Base-by-base conservation (phyloP, 1,139 yeast species). In the Candida sp. region DNA sequence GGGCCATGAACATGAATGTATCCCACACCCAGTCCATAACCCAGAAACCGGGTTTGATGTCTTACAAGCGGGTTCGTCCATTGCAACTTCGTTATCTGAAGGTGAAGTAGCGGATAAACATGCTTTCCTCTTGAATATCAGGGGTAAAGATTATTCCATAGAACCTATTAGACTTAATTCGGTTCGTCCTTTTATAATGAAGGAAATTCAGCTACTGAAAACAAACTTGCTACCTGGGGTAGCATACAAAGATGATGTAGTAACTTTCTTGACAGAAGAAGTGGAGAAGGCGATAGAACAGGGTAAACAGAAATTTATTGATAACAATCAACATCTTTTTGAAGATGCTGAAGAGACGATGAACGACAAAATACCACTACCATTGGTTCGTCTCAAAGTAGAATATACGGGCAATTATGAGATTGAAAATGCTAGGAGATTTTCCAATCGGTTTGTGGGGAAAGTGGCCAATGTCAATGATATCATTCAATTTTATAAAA, bases 1-100 rank as follows among this genome's bases (percentile, higher is more conserved):
- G 99, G 99, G 99, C 7, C 99, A 93, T 61, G 99, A 93, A 59
- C 99, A 93, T 64, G 98, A 93, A 60, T 90, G 98, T 57, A 74
- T 85, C 5, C 88, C 93, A 1, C 81, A 79, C 49, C 83, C 96
- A 0, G 74, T 70, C 0, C 70, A 70, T 39, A 90, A 89, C 57
- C 77, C 86, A 0, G 77, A 77, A 21, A 82, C 81, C 23, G 84
- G 83, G 1, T 89, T 91, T 58, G 82, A 82, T 47, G 90, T 91
- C 0, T 71, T 95, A 37, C 97, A 91, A 60, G 95, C 97, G 0
- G 99, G 99, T 0, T 88, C 97, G 2, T 87, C 97, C 0, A 87
- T 93, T 15, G 98, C 96, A 0, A 93, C 99, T 0, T 85, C 96
- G 11, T 69, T 95, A 34, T 80, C 87, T 43, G 95, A 87, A 43